Evolutionary conservation across 371 early-diverging fungal species (phyloP), one percentile per base, ranked within the genome.

Genomic region (Actinomortierella ambigua): DNA sequence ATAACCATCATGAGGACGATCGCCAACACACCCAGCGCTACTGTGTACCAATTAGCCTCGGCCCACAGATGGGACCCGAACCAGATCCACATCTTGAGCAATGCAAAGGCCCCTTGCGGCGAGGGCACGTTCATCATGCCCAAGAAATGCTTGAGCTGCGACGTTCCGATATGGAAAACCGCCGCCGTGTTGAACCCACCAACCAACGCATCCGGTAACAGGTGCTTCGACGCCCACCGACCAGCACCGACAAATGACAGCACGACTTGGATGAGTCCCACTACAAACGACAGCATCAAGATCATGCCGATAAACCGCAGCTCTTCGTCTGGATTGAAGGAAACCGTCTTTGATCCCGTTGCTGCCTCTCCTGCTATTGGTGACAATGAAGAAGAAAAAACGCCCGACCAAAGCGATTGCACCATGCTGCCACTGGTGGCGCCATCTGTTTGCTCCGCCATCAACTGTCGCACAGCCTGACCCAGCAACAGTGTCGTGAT

Each of bases 151-250:
- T 80, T 78, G 34, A 83, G 48, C 50, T 84, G 85, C 11, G 82
- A 68, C 0, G 79, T 76, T 20, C 76, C 77, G n/a, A 84, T 82
- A 39, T 76, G 75, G 24, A 82, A 67, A 48, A 73, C 82, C 1
- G 79, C 71, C 17, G 79, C 82, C 1, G 79, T 75, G 50, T 79
- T 82, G 61, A 83, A 81, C 22, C 80, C 85, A 8, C 68, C 66
- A 26, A 82, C 68, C 3, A 84, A 68, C 4, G 68, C 58, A 42
- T 76, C 69, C 1, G 83, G 82, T 11, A 84, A 62, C 11, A 82
- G 41, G 28, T 78, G 69, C 9, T 71, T 76, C 17, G 77, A 66
- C 7, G 68, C 66, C 62, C 75, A 67, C 53, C 64, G 61, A 13
- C 77, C 79, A 2, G 77, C 56, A 13, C 79, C 60, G 11, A 73